Conservation (phyloP, 2,329 filamentous ascomycete genomes). For the Pseudocercospora ulei region DNA sequence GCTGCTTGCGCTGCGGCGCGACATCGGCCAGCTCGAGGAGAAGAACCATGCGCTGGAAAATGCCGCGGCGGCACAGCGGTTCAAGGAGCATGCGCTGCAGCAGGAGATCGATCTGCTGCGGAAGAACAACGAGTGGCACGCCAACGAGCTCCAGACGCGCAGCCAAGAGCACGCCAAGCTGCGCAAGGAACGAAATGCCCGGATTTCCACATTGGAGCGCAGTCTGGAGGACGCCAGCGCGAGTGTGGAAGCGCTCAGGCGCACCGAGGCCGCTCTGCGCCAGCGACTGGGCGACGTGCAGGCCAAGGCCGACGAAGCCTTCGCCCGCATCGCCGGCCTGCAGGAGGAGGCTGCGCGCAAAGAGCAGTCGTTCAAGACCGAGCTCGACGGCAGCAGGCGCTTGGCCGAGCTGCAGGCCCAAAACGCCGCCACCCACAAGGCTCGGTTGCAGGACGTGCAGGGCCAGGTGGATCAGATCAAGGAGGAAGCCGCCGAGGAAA, state of each 20-base stretch:
- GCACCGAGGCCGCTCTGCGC: conserved; percentile 69
- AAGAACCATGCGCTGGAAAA: conserved; percentile 72
- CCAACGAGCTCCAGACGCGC: conserved; percentile 84
- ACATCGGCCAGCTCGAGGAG: conserved; percentile 73
- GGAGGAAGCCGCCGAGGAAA: conserved; percentile 55
- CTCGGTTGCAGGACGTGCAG: conserved; percentile 61
- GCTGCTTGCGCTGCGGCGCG: conserved; percentile 69
- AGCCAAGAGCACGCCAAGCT: conserved; percentile 76
- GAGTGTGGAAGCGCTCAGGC: conserved; percentile 64
- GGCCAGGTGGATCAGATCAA: conserved; percentile 53
- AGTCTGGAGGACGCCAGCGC: conserved; percentile 75
- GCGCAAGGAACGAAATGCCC: conserved; percentile 86
- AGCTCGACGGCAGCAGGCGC: conserved; percentile 69
- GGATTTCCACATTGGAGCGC: conserved; percentile 78
- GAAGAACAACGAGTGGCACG: conserved; percentile 86
- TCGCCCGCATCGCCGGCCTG: conserved; percentile 72
- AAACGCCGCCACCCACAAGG: conserved; percentile 61
- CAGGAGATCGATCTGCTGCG: conserved; percentile 84
- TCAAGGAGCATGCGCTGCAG: conserved; percentile 78
- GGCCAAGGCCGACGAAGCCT: conserved; percentile 73
- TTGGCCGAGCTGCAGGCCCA: conserved; percentile 75
- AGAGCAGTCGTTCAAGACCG: conserved; percentile 78
- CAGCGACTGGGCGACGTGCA: conserved; percentile 74
- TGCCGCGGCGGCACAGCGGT: conserved; percentile 69
- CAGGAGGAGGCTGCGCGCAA: conserved; percentile 71